phyloP scores from a whole-genome alignment of 768 basidiomycete genomes.

The Neoboletus brunneissimus region DNA sequence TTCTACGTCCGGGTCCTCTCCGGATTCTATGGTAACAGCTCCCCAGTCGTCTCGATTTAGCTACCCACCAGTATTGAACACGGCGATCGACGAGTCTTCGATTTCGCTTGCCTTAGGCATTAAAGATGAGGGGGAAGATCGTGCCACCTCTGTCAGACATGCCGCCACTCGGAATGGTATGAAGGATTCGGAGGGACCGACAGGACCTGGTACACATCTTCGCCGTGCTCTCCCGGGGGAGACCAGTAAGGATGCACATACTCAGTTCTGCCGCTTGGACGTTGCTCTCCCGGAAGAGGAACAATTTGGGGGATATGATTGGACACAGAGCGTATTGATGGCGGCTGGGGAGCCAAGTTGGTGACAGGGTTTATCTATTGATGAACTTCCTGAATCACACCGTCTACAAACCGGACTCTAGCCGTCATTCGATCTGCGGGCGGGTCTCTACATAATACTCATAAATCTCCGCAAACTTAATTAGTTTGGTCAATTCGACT shows the following conservation, averaged over 20 bases:
- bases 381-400: conserved; percentile 10
- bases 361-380: conserved; percentile 17
- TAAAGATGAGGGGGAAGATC: conserved; percentile 29
- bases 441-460: conserved; percentile 24
- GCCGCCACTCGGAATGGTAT: conserved; percentile 9
- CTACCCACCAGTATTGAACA: conserved; percentile 57
- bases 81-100: conserved; percentile 56
- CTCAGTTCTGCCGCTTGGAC: conserved; percentile 28
- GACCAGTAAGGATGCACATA: conserved; percentile 18
- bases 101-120: conserved; percentile 37
- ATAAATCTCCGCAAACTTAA: conserved; percentile 13
- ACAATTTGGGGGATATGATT: conserved; percentile 51
- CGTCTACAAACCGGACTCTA: conserved; percentile 18
- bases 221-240: conserved; percentile 20
- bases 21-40: conserved; percentile 53
- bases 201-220: conserved; percentile 2
- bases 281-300: conserved; percentile 37
- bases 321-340: conserved; percentile 70
- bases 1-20: conserved; percentile 33
- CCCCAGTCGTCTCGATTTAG: conserved; percentile 47
- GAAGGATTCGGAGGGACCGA: conserved; percentile 21
- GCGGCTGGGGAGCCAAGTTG: conserved; percentile 55
- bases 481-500: conserved; percentile 14
- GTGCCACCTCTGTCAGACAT: conserved; percentile 9
- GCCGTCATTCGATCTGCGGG: conserved; percentile 30